Conservation (phyloP, 164 flowering plant genomes). For the Tinospora cordifolia region DNA sequence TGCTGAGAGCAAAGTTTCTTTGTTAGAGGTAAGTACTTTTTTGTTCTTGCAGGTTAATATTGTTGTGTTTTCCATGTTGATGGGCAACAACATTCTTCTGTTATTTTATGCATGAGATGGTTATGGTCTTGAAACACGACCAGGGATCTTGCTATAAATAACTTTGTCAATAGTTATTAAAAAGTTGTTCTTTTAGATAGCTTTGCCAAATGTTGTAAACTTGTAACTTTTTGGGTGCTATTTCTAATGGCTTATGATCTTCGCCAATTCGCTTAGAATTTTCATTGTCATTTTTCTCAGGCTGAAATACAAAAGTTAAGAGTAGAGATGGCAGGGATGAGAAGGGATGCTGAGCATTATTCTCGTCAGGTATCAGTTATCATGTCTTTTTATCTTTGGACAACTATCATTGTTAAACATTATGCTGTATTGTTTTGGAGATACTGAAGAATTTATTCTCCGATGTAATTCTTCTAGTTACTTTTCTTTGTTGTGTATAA, state of each 20-base stretch:
- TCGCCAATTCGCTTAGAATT: neutral
- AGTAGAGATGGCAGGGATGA: conserved; percentile 99
- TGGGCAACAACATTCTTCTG: neutral
- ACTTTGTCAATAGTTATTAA: neutral
- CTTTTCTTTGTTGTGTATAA: too few species aligned
- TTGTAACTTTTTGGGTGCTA: neutral
- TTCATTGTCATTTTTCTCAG: conserved; percentile 29
- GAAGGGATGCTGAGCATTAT: conserved; percentile 99
- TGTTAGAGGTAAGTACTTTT: conserved; percentile 60
- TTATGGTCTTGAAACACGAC: neutral
- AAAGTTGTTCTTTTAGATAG: neutral
- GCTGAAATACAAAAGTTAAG: conserved; percentile 93
- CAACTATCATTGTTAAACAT: conserved; percentile 1
- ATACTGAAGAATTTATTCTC: neutral
- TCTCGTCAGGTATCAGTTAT: conserved; percentile 66
- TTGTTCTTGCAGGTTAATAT: conserved; percentile 1
- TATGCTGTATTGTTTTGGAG: neutral
- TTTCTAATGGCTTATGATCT: neutral
- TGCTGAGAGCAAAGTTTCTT: conserved; percentile 83
- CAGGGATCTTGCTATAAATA: neutral
- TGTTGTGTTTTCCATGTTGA: neutral
- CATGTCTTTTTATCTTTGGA: neutral
- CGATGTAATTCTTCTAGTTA: neutral
- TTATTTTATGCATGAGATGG: too few species aligned
- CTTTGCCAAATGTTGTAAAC: neutral